Evolutionary conservation across 441 rosid genomes (phyloP).

Genomic region (Euphorbia celastroides): DNA sequence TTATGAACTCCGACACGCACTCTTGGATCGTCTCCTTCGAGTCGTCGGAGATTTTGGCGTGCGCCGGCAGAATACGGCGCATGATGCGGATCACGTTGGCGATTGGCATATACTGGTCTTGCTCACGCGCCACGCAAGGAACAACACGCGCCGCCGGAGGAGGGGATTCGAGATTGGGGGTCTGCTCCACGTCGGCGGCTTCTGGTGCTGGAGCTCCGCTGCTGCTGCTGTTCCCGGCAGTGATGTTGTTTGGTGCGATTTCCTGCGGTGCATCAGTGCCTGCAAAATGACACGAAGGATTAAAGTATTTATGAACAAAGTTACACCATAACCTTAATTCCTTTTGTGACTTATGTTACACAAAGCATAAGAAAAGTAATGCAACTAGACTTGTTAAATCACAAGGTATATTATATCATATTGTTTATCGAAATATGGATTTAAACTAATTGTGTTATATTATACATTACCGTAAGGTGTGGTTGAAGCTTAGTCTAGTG

Average conservation of each 20-base stretch:
- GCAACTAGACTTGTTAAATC: too few species aligned
- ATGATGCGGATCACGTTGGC: slow-evolving; percentile 81
- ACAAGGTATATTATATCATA: too few species aligned
- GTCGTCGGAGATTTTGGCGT: slow-evolving; percentile 87
- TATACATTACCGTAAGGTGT: too few species aligned
- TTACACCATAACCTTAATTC: neutral
- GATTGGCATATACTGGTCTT: slow-evolving; percentile 77
- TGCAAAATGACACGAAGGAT: neutral
- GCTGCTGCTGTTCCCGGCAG: neutral
- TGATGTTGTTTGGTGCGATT: neutral
- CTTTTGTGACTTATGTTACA: neutral
- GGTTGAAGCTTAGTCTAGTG: too few species aligned
- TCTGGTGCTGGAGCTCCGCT: slow-evolving; percentile 5
- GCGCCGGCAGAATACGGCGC: slow-evolving; percentile 58
- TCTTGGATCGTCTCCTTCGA: slow-evolving; percentile 96
- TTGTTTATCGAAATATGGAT: too few species aligned
- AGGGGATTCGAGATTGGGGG: neutral
- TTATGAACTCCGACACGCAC: slow-evolving; percentile 97
- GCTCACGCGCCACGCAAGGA: slow-evolving; percentile 36
- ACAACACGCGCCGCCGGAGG: neutral
- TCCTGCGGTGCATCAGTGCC: neutral
- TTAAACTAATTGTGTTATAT: too few species aligned
- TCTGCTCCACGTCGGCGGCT: slow-evolving; percentile 5
- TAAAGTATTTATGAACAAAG: neutral
- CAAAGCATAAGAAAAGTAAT: too few species aligned